Percentiles rank a stretch among this genome's conserved stretches.
phyloP scores from a whole-genome alignment of 169 alveolate genomes.

The Blepharisma undulans region DNA sequence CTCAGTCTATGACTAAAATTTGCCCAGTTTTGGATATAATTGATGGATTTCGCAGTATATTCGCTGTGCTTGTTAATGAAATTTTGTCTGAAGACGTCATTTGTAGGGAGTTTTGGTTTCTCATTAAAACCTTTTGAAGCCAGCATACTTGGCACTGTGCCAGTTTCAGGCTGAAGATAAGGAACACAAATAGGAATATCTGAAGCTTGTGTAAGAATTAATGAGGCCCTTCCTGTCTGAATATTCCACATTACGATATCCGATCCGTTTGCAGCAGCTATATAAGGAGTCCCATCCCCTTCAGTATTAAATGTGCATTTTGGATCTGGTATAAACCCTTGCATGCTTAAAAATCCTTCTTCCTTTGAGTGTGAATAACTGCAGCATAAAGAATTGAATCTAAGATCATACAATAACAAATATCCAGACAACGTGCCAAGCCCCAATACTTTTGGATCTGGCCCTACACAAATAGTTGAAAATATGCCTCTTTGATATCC shows the following conservation, averaged over 20 bases:
- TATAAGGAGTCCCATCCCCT: neutral
- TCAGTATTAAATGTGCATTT: neutral
- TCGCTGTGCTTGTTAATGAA: neutral
- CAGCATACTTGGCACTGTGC: neutral
- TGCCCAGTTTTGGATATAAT: conserved; percentile 3
- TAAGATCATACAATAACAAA: neutral
- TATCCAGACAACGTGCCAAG: conserved; percentile 11
- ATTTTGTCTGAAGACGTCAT: neutral
- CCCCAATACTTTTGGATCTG: neutral
- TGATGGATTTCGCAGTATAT: neutral
- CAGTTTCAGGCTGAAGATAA: conserved; percentile 7
- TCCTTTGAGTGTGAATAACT: conserved; percentile 9
- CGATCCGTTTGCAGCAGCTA: neutral
- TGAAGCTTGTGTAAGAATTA: neutral
- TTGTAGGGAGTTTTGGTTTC: conserved; percentile 11
- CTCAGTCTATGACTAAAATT: conserved; percentile 10
- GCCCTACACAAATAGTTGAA: conserved; percentile 16
- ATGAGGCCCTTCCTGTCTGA: neutral
- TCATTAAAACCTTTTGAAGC: neutral
- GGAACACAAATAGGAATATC: conserved; percentile 16
- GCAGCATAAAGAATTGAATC: neutral
- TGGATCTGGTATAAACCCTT: neutral
- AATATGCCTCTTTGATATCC: neutral
- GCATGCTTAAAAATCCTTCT: neutral
- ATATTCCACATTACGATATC: conserved; percentile 35